Evolutionary conservation across 306 rosid genomes (phyloP), one percentile per base, ranked within the genome.

Genomic region (Vigna reflexopilosa): DNA sequence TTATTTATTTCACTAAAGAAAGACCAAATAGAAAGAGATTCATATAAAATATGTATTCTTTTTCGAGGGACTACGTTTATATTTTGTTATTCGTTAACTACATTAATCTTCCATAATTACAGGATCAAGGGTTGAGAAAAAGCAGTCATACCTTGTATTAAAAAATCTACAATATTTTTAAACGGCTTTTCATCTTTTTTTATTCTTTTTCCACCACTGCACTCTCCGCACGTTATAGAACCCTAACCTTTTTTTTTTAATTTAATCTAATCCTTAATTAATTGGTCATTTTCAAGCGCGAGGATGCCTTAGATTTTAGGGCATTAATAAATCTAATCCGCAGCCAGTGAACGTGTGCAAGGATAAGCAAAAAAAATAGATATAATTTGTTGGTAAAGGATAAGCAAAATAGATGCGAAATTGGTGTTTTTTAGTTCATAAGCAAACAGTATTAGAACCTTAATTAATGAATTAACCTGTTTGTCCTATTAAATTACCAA

Each of bases 81-180:
- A 42, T 49, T 67, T 49, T 19, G 28, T 26, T 73, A 17, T 42
- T 36, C 17, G 17, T 67, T 14, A 59, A 52, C 63, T 50, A 57
- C 5, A 66, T 67, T 72, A 72, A 50, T 84, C 75, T 44, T 77
- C 71, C 83, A 84, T 56, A 80, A 72, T 76, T 71, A 38, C 72
- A 52, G 76, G 86, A 51, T 36, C 57, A 67, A 73, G 58, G 34
- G 67, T 73, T 81, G 81, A 77, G 81, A 77, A 81, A 78, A 85
- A 52, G 71, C 72, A 42, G 0, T 8, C 73, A 30, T 30, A 61
- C 38, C 78, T 45, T 74, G 36, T 26, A 67, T 72, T 22, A 38
- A 59, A 66, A 16, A 65, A 67, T 10, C 7, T 2, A 10, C 49
- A n/a, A 58, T 30, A 30, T 77, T 67, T 71, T 50, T 59, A 67